Conservation (phyloP, 2,329 filamentous ascomycete species). For the Curvularia spicifera region DNA sequence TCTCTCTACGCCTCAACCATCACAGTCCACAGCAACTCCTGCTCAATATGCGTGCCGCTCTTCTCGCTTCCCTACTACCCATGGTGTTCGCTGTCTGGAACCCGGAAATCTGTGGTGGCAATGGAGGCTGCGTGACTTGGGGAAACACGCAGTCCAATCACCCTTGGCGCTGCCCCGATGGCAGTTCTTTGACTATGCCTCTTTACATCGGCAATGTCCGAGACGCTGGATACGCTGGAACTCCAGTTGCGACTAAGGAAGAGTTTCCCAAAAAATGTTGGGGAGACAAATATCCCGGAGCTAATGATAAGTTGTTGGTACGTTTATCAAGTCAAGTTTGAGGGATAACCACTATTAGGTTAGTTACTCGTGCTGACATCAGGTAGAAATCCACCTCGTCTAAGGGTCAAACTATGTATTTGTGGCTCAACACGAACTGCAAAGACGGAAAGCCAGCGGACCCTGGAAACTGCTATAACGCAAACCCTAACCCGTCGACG, state of each 20-base stretch:
- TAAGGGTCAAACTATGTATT: not conserved
- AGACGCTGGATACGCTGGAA: not conserved
- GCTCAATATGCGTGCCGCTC: not conserved
- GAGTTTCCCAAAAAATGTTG: conserved; percentile 1
- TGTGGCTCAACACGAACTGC: not conserved
- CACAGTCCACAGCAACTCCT: too few relatives aligned
- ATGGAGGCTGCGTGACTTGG: not conserved
- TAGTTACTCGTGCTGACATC: not conserved
- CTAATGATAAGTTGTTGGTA: not conserved
- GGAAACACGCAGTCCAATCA: not conserved
- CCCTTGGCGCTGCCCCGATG: not conserved
- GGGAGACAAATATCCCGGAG: not conserved
- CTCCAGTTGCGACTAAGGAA: not conserved
- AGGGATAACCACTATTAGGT: not conserved
- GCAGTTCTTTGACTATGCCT: not conserved
- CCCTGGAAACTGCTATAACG: not conserved
- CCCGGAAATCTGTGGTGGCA: not conserved
- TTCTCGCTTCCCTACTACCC: not conserved
- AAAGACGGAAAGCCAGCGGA: not conserved
- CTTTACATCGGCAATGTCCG: not conserved
- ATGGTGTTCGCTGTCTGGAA: not conserved
- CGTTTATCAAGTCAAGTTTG: not conserved
- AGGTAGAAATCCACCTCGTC: not conserved
- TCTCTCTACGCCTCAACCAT: not conserved
- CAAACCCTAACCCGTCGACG: not conserved